These are phyloP conservation scores for Kernera saxatilis DNA, from an alignment of 345 rosid species.

Conservation along the genomic window DNA sequence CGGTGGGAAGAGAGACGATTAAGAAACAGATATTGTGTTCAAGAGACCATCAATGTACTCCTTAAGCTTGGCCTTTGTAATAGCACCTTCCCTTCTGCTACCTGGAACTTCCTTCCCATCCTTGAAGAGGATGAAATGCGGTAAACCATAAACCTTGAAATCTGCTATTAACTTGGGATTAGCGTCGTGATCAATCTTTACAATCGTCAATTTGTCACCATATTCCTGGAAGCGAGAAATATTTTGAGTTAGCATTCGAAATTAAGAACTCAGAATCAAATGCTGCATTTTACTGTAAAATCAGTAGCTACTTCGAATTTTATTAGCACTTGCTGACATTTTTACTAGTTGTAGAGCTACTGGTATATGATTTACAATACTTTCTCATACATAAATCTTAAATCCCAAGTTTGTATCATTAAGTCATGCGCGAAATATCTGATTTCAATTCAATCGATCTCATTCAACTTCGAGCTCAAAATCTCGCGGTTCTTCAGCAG, in stretches of 20 bases:
- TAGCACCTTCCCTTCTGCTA: constrained; percentile 87
- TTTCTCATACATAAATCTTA: neutral
- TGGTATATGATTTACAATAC: neutral
- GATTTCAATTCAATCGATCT: neutral
- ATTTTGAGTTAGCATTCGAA: neutral
- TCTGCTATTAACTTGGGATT: constrained; percentile 61
- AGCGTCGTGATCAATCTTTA: constrained; percentile 75
- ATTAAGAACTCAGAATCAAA: neutral
- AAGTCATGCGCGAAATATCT: neutral
- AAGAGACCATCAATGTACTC: constrained; percentile 57
- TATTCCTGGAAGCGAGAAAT: constrained; percentile 41
- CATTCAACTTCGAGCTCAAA: neutral
- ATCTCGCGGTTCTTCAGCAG: neutral
- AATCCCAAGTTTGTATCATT: neutral
- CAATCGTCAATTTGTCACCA: constrained; percentile 53
- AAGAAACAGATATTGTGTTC: constrained; percentile 48
- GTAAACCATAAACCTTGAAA: constrained; percentile 77
- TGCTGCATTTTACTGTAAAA: neutral
- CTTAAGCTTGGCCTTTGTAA: constrained; percentile 70
- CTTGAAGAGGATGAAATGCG: constrained; percentile 68
- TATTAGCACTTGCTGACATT: neutral
- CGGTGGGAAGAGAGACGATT: constrained; percentile 12
- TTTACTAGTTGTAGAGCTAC: neutral
- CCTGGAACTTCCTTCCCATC: constrained; percentile 64
- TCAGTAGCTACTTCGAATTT: neutral